phyloP scores from a whole-genome alignment of 352 stramenopile genomes.

The Globisporangium parvum region DNA sequence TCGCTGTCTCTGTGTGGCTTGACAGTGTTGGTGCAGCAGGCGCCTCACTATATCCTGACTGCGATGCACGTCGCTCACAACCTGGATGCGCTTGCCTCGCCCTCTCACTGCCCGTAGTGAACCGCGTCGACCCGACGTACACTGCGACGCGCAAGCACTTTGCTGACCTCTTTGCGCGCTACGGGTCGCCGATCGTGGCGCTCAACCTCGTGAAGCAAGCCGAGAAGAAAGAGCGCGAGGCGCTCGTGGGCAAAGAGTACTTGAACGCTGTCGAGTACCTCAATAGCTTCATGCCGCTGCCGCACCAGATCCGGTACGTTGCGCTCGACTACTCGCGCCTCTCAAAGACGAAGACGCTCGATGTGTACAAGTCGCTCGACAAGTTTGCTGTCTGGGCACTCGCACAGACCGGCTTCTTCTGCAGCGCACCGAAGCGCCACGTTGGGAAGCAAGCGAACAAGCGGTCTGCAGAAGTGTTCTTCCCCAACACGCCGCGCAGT shows the following conservation, averaged over 20 bases:
- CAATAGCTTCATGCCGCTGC: conserved; percentile 90
- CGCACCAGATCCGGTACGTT: conserved; percentile 96
- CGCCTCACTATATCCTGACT: neutral
- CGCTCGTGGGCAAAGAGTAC: conserved; percentile 97
- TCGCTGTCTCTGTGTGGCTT: neutral
- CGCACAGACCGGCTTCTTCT: conserved; percentile 98
- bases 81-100: neutral
- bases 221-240: conserved; percentile 96
- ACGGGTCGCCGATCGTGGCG: conserved; percentile 95
- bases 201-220: conserved; percentile 98
- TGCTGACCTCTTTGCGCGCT: conserved; percentile 93
- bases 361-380: conserved; percentile 91
- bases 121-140: conserved; percentile 96
- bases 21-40: neutral
- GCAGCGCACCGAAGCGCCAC: conserved; percentile 82
- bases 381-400: conserved; percentile 95
- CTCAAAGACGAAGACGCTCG: conserved; percentile 92
- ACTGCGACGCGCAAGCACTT: conserved; percentile 92
- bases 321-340: conserved; percentile 94
- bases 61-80: too few species aligned
- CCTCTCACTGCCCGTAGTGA: conserved; percentile 47
- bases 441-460: conserved; percentile 60
- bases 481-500: conserved; percentile 12
- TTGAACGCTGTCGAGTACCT: conserved; percentile 97
- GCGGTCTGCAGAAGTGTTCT: conserved; percentile 43